A percentile compares a stretch with the other conserved stretches of the same genome.
Conservation (phyloP, 2,329 filamentous ascomycete genomes). For the Diaporthe batatas region DNA sequence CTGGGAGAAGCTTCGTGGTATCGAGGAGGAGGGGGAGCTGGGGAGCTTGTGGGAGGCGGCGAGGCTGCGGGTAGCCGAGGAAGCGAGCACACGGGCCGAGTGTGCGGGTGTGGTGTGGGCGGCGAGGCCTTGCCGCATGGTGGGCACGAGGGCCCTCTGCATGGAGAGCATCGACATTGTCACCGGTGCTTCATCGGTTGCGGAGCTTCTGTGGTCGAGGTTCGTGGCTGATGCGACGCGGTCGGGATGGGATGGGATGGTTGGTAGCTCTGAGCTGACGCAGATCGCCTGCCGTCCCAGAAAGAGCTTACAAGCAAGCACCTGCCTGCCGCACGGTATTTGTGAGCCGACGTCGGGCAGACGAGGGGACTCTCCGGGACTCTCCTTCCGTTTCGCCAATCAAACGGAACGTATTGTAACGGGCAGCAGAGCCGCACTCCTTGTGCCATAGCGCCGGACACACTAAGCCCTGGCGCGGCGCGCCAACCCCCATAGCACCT, state of each 20-base stretch:
- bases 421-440: conserved; percentile 13
- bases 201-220: background rate
- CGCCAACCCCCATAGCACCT: background rate
- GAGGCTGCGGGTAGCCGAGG: conserved; percentile 32
- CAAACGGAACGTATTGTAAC: conserved; percentile 30
- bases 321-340: conserved; percentile 19
- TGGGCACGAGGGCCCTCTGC: conserved; percentile 41
- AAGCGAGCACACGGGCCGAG: conserved; percentile 33
- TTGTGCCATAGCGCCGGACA: background rate
- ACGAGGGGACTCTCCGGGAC: background rate
- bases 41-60: conserved; percentile 29
- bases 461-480: conserved; percentile 2
- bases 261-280: conserved; percentile 18
- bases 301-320: background rate
- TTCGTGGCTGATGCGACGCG: conserved; percentile 23
- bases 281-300: conserved; percentile 21
- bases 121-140: conserved; percentile 35
- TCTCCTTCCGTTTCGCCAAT: conserved; percentile 26
- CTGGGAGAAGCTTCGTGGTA: conserved; percentile 39
- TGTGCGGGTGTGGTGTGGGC: conserved; percentile 30
- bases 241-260: background rate
- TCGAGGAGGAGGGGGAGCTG: conserved; percentile 14
- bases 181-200: conserved; percentile 43
- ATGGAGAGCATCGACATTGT: conserved; percentile 42
- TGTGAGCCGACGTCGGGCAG: conserved; percentile 28